Percentiles rank a stretch among this genome's conserved stretches.
Evolutionary conservation across 2,329 filamentous ascomycete species (phyloP).

Genomic region (Mariannaea sp.): DNA sequence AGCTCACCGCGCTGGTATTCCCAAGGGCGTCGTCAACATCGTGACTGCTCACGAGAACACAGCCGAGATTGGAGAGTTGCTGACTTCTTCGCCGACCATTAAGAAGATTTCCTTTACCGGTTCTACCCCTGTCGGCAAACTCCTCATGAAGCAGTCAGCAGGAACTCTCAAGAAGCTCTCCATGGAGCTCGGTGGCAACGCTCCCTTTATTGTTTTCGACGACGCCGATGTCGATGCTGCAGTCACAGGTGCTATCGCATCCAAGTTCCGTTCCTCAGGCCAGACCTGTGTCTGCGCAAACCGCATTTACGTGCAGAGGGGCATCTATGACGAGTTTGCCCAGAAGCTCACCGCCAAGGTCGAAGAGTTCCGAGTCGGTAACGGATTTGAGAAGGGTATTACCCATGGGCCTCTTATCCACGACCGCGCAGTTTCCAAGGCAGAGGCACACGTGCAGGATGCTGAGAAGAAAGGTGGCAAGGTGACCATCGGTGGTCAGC

Average conservation of each 20-base stretch:
- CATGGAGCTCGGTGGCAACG: conserved; percentile 92
- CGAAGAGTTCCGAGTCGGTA: conserved; percentile 73
- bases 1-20: conserved; percentile 83
- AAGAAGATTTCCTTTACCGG: conserved; percentile 96
- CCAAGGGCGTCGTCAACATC: conserved; percentile 88
- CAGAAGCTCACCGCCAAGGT: conserved; percentile 73
- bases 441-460: conserved; percentile 78
- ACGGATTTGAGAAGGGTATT: conserved; percentile 70
- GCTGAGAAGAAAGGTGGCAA: conserved; percentile 78
- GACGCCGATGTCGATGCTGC: conserved; percentile 88
- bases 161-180: conserved; percentile 82
- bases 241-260: conserved; percentile 79
- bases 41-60: conserved; percentile 83
- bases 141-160: conserved; percentile 88
- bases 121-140: conserved; percentile 69
- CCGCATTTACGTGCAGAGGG: conserved; percentile 77
- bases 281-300: conserved; percentile 96
- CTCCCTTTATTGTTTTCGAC: conserved; percentile 96
- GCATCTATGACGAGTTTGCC: conserved; percentile 77
- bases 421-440: conserved; percentile 78
- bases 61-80: conserved; percentile 72
- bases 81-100: conserved; percentile 74
- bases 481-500: conserved; percentile 75
- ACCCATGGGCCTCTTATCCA: conserved; percentile 89
- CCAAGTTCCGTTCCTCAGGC: conserved; percentile 92